A percentile compares a stretch with the other conserved stretches of the same genome.
Conservation (phyloP, 1,139 yeast genomes). For the Pneumocystis sp. region DNA sequence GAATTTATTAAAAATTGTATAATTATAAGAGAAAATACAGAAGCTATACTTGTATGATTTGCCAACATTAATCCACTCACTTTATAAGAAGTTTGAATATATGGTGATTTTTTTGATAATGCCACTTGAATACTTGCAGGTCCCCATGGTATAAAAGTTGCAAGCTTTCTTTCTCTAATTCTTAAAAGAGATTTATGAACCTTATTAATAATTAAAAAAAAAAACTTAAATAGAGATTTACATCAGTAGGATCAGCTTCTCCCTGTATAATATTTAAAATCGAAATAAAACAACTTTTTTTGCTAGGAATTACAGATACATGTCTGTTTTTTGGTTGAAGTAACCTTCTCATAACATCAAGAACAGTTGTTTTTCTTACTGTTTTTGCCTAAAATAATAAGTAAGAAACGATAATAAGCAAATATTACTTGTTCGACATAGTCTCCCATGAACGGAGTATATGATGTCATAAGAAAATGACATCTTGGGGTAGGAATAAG, state of each 20-base stretch:
- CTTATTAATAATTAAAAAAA: not conserved
- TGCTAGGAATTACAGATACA: constrained; percentile 37
- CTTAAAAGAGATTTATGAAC: constrained; percentile 63
- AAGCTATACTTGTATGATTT: constrained; percentile 18
- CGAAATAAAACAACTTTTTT: constrained; percentile 44
- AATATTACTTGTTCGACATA: constrained; percentile 27
- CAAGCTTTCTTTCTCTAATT: constrained; percentile 49
- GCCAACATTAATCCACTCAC: constrained; percentile 20
- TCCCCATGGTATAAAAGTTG: constrained; percentile 77
- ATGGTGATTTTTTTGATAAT: constrained; percentile 60
- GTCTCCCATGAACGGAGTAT: constrained; percentile 69
- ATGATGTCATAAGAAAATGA: constrained; percentile 73
- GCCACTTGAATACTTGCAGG: constrained; percentile 70
- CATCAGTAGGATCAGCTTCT: constrained; percentile 51
- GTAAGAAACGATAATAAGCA: not conserved
- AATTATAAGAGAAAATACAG: constrained; percentile 8
- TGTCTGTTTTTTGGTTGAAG: constrained; percentile 66
- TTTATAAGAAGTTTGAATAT: constrained; percentile 22
- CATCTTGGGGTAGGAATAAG: constrained; percentile 79
- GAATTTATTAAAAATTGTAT: not conserved
- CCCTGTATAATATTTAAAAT: constrained; percentile 70
- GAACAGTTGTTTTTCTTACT: constrained; percentile 59
- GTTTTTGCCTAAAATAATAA: constrained; percentile 32
- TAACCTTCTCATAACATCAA: constrained; percentile 71
- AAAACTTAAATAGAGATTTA: not conserved